Evolutionary conservation across 768 basidiomycete species (phyloP).

Genomic region (Cytidiella melzeri): DNA sequence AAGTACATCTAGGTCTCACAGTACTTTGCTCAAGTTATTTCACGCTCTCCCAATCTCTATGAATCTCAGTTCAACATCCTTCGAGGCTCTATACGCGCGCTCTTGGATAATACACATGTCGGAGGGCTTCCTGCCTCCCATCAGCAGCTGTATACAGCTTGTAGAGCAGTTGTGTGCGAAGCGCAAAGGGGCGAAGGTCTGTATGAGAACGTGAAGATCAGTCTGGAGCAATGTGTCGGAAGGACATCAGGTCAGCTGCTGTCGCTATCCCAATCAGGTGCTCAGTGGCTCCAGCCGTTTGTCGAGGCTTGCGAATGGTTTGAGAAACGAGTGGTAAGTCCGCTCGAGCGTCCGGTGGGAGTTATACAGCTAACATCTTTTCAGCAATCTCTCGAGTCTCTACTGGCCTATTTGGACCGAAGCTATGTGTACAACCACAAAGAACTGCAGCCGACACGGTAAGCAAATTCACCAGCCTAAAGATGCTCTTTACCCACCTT

Average conservation of each 20-base stretch:
- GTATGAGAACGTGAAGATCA: constrained; percentile 50
- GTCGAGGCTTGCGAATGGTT: constrained; percentile 57
- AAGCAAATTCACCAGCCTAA: no score
- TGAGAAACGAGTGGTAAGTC: constrained; percentile 54
- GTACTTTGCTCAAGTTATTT: constrained; percentile 12
- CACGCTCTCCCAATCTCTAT: constrained; percentile 2
- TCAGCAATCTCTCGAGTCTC: constrained; percentile 52
- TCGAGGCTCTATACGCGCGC: constrained; percentile 28
- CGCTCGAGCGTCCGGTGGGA: constrained; percentile 2
- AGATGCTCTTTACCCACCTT: no score
- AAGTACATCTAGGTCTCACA: no score
- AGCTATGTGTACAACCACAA: constrained; percentile 44
- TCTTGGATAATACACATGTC: constrained; percentile 33
- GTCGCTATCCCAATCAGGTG: constrained; percentile 21
- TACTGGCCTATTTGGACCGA: constrained; percentile 70
- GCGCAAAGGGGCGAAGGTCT: constrained; percentile 49
- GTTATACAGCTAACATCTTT: constrained; percentile 1
- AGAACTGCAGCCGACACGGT: constrained; percentile 41
- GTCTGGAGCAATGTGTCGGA: constrained; percentile 51
- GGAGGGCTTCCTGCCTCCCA: constrained; percentile 42
- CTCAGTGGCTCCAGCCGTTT: constrained; percentile 55
- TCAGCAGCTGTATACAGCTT: constrained; percentile 51
- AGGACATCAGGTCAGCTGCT: constrained; percentile 35
- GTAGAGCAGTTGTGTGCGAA: constrained; percentile 49
- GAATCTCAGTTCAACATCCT: constrained; percentile 27